Percentiles rank a stretch among this genome's conserved stretches.
Evolutionary conservation across 345 rosid species (phyloP).

Genomic region (Brassica cretica): DNA sequence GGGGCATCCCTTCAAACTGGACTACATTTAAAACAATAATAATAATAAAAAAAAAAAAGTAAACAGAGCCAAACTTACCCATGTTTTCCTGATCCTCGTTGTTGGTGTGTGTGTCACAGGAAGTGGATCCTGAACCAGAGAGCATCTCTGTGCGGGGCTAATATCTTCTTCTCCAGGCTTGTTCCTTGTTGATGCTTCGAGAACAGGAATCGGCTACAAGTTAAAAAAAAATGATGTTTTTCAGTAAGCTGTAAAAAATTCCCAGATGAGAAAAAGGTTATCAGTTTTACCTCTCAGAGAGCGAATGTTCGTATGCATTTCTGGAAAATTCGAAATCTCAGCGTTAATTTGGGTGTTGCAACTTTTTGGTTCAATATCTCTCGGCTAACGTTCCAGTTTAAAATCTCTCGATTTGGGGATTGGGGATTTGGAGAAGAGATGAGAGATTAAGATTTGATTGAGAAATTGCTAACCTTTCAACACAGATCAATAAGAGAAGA

Average conservation of each 20-base stretch:
- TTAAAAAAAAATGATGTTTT: not conserved
- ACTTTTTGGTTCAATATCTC: not conserved
- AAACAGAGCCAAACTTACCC: slow-evolving; percentile 1
- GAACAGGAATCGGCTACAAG: slow-evolving; percentile 3
- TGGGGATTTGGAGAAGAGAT: slow-evolving; percentile 3
- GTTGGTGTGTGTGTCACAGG: not conserved
- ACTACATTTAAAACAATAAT: not conserved
- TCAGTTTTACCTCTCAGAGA: not conserved
- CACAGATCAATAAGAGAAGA: not conserved
- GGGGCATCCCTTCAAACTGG: not conserved
- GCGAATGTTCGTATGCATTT: slow-evolving; percentile 1
- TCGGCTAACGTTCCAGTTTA: not conserved
- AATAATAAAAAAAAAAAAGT: not conserved
- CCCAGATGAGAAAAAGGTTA: not conserved
- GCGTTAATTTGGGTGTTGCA: not conserved
- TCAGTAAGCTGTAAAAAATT: not conserved
- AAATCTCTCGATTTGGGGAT: not conserved
- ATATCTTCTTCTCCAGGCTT: slow-evolving; percentile 10
- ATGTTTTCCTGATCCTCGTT: not conserved
- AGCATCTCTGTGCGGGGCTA: slow-evolving; percentile 4
- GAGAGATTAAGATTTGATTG: not conserved
- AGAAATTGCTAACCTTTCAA: not conserved
- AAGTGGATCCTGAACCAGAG: not conserved
- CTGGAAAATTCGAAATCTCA: not conserved
- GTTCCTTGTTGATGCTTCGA: slow-evolving; percentile 10